phyloP scores from a whole-genome alignment of 805 yeast genomes.

The Lipomyces mesembrius region DNA sequence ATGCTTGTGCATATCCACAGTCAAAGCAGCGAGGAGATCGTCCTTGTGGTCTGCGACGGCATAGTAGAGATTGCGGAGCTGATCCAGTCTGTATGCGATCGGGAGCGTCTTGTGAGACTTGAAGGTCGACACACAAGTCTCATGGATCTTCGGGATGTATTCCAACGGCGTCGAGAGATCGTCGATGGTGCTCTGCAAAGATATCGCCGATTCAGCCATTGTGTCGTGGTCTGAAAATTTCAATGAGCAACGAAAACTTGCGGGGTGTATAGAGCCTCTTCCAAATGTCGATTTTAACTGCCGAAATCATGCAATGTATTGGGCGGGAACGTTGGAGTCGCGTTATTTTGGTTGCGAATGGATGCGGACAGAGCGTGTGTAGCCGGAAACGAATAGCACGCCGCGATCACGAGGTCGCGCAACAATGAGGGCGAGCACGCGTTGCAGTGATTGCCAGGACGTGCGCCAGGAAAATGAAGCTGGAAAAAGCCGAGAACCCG shows the following conservation, averaged over 20 bases:
- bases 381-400: background rate
- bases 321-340: no score
- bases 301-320: no score
- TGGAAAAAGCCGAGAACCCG: no score
- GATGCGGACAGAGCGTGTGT: background rate
- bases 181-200: background rate
- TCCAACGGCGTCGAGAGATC: constrained; percentile 44
- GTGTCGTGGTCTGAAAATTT: background rate
- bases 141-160: constrained; percentile 56
- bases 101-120: constrained; percentile 54
- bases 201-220: constrained; percentile 1
- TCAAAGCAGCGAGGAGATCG: constrained; percentile 60
- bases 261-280: no score
- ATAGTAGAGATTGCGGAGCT: constrained; percentile 68
- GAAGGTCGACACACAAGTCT: constrained; percentile 51
- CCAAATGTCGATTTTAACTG: no score
- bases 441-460: constrained; percentile 1
- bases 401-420: background rate
- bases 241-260: background rate
- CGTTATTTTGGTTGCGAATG: background rate
- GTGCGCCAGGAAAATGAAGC: background rate
- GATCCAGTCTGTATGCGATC: constrained; percentile 61
- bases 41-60: constrained; percentile 64
- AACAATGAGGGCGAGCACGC: background rate
- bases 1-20: constrained; percentile 69